phyloP scores from a whole-genome alignment of 169 alveolate genomes.

The Plasmodium inui region DNA sequence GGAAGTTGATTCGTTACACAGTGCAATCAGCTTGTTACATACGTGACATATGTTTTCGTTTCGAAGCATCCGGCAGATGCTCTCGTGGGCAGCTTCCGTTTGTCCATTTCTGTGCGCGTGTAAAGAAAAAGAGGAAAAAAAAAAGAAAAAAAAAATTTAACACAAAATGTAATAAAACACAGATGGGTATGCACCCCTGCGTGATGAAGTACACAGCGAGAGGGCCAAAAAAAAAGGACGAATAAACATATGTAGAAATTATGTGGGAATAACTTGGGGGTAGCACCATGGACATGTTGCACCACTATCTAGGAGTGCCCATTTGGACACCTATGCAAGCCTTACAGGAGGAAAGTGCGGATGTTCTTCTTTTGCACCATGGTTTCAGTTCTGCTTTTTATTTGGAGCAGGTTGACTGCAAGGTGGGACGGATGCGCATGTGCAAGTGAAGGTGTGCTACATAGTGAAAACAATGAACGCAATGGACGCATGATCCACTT shows the following conservation, averaged over 20 bases:
- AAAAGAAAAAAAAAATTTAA: neutral
- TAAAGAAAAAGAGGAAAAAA: too few species aligned
- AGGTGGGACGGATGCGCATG: neutral
- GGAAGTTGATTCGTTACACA: slow-evolving; percentile 34
- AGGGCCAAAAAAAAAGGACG: neutral
- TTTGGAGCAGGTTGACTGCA: slow-evolving; percentile 38
- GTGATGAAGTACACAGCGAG: neutral
- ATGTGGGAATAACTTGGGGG: neutral
- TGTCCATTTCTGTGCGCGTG: slow-evolving; percentile 16
- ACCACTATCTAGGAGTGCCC: neutral
- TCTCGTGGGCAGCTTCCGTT: slow-evolving; percentile 15
- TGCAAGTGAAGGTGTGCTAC: neutral
- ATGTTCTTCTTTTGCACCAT: slow-evolving; percentile 33
- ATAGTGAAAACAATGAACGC: neutral
- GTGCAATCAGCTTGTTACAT: slow-evolving; percentile 11
- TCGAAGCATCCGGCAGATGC: slow-evolving; percentile 35
- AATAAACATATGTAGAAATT: neutral
- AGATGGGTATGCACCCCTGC: neutral
- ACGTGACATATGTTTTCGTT: slow-evolving; percentile 6
- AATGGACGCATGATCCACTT: neutral
- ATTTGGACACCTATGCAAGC: neutral
- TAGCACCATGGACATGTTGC: neutral
- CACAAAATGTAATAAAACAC: neutral
- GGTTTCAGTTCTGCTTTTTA: slow-evolving; percentile 37
- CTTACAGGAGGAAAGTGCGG: slow-evolving; percentile 24